A percentile compares a stretch with the other conserved stretches of the same genome.
Evolutionary conservation across 352 stramenopile species (phyloP).

Genomic region (Phytophthora vignae): DNA sequence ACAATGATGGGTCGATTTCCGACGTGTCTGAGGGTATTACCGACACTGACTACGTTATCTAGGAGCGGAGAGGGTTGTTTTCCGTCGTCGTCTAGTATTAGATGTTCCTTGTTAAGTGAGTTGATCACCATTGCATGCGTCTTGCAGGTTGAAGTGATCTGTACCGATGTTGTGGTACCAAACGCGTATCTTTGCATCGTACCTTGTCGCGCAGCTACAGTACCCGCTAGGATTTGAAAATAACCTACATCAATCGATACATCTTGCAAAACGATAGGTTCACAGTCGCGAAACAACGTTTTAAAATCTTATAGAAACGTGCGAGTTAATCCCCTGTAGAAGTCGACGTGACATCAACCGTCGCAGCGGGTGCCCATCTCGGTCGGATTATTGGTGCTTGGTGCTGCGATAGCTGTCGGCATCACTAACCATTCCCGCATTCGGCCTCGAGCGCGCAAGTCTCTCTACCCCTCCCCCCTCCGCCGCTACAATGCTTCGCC

Average conservation of each 20-base stretch:
- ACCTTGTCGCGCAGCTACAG: constrained; percentile 4
- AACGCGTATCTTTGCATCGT: constrained; percentile 21
- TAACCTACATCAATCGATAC: neutral
- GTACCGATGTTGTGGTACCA: neutral
- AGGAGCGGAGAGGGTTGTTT: neutral
- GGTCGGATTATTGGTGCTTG: constrained; percentile 28
- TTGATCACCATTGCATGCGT: too few relatives aligned
- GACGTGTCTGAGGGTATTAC: too few relatives aligned
- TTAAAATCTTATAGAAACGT: neutral
- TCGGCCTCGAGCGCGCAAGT: constrained; percentile 10
- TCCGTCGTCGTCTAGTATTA: neutral
- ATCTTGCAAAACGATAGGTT: constrained; percentile 6
- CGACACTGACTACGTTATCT: neutral
- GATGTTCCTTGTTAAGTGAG: too few relatives aligned
- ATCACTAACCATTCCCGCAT: constrained; percentile 22
- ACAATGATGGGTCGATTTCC: neutral
- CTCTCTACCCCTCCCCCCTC: neutral
- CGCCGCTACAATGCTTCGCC: constrained; percentile 27
- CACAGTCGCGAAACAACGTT: neutral
- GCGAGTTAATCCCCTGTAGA: neutral
- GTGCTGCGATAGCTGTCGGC: neutral
- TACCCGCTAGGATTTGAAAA: constrained; percentile 12
- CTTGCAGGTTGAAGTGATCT: constrained; percentile 5
- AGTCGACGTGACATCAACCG: neutral
- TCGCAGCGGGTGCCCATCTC: constrained; percentile 20